Percentiles rank a stretch among this genome's conserved stretches.
Conservation (phyloP, 306 rosid genomes). For the Sicyos baderoa region DNA sequence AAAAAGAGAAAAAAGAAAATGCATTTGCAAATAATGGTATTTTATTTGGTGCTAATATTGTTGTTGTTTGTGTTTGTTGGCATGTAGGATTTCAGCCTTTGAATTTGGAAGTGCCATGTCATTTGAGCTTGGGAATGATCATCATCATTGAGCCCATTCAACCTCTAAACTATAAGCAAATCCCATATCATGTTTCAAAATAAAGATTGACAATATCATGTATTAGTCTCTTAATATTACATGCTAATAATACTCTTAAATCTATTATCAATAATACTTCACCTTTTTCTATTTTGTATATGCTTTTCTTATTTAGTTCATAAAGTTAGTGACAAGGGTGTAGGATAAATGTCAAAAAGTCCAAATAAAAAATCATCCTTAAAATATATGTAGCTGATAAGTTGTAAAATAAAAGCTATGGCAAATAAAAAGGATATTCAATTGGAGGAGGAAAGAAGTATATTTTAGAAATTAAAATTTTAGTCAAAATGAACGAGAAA, state of each 20-base stretch:
- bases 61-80: neutral
- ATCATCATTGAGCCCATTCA: constrained; percentile 9
- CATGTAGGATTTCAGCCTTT: neutral
- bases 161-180: neutral
- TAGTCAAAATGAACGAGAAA: no score
- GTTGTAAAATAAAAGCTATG: no score
- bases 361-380: neutral
- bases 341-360: neutral
- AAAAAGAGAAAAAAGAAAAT: neutral
- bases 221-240: neutral
- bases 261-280: neutral
- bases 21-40: neutral
- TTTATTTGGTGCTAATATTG: neutral
- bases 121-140: neutral
- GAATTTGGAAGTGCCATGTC: neutral
- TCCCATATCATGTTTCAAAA: constrained; percentile 13
- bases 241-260: neutral
- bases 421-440: no score
- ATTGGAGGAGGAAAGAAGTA: no score
- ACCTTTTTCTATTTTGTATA: neutral
- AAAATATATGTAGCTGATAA: neutral
- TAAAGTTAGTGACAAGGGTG: neutral
- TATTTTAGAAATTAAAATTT: no score
- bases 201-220: constrained; percentile 3
- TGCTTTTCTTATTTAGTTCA: neutral